Percentiles rank a stretch among this genome's conserved stretches.
phyloP scores from a whole-genome alignment of 176 grass and related monocot genomes.

The Phyllostachys edulis region DNA sequence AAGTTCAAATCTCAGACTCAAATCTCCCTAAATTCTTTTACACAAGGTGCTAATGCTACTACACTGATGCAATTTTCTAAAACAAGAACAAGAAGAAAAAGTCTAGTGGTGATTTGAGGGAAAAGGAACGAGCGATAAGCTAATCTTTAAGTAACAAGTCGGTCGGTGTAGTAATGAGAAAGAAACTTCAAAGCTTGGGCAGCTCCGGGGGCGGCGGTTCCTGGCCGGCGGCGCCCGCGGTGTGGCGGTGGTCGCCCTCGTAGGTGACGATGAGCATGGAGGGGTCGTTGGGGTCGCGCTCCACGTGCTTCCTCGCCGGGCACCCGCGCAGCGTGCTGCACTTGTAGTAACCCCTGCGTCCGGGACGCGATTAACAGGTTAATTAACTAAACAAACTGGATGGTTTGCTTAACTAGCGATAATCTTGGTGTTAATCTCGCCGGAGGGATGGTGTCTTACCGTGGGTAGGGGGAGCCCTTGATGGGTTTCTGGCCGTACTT shows the following conservation, averaged over 20 bases:
- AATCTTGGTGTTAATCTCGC: neutral
- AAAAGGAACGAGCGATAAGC: neutral
- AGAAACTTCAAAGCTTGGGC: neutral
- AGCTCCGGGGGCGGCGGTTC: constrained; percentile 24
- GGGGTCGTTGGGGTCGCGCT: constrained; percentile 70
- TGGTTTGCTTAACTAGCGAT: neutral
- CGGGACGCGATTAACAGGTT: neutral
- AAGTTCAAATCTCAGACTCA: neutral
- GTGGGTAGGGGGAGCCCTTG: constrained; percentile 91
- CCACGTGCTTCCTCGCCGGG: constrained; percentile 84
- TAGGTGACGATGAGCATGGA: constrained; percentile 82
- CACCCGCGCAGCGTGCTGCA: constrained; percentile 78
- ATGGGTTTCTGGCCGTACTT: constrained; percentile 99
- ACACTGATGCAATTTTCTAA: neutral
- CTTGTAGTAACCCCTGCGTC: constrained; percentile 71
- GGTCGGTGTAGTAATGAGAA: no score
- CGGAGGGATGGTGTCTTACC: constrained; percentile 63
- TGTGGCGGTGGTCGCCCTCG: constrained; percentile 75
- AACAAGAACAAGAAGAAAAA: neutral
- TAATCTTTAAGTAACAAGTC: constrained; percentile 5
- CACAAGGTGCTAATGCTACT: neutral
- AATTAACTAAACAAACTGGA: neutral
- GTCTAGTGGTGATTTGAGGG: neutral
- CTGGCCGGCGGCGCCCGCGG: neutral
- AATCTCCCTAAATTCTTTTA: neutral